Evolutionary conservation across 768 basidiomycete species (phyloP).

Genomic region (Lentinula aciculospora): DNA sequence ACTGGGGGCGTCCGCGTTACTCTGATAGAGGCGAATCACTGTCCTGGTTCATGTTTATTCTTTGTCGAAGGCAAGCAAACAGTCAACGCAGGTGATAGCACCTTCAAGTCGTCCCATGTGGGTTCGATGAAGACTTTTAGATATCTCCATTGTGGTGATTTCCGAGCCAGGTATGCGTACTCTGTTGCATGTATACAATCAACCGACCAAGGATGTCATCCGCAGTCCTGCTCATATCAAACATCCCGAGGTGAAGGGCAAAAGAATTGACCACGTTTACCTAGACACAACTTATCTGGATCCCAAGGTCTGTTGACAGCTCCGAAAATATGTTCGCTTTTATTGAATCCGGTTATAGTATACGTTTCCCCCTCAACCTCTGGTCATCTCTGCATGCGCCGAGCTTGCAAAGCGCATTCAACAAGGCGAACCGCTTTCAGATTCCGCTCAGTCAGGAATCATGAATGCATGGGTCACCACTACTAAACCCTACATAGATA

Average conservation of each 20-base stretch:
- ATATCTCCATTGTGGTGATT: slow-evolving; percentile 95
- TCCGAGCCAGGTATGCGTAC: slow-evolving; percentile 52
- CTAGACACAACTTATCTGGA: slow-evolving; percentile 96
- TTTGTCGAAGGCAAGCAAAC: slow-evolving; percentile 92
- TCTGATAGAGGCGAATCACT: slow-evolving; percentile 97
- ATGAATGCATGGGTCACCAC: slow-evolving; percentile 48
- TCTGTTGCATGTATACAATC: not conserved
- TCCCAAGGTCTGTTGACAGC: slow-evolving; percentile 52
- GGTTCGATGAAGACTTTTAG: slow-evolving; percentile 70
- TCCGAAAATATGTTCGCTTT: not conserved
- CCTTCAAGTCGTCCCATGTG: slow-evolving; percentile 63
- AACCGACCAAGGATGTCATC: not conserved
- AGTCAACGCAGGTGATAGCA: slow-evolving; percentile 79
- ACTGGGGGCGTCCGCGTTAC: slow-evolving; percentile 87
- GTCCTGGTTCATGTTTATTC: slow-evolving; percentile 93
- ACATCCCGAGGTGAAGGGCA: slow-evolving; percentile 80
- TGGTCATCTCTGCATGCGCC: slow-evolving; percentile 90
- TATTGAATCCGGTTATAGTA: slow-evolving; percentile 37
- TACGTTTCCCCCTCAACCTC: slow-evolving; percentile 92
- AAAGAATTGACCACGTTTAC: slow-evolving; percentile 82
- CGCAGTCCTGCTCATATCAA: slow-evolving; percentile 71
- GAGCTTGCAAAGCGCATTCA: slow-evolving; percentile 64
- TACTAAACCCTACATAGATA: not conserved
- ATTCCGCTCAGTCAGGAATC: slow-evolving; percentile 20
- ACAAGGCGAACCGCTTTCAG: slow-evolving; percentile 27